phyloP scores from a whole-genome alignment of 495 filamentous ascomycete species.

The Neurospora sp. region DNA sequence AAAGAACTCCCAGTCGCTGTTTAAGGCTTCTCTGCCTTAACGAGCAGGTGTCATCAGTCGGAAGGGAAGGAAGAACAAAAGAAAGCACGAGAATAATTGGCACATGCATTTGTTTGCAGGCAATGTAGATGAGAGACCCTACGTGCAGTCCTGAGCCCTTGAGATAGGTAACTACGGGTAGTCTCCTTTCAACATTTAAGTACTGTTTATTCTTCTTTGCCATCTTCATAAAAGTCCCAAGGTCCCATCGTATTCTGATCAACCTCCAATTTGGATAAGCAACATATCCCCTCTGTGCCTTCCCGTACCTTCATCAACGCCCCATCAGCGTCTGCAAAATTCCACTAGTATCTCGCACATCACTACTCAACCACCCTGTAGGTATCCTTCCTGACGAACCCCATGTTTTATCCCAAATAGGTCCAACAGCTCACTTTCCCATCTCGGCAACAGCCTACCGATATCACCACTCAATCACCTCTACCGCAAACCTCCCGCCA shows the following conservation, averaged over 20 bases:
- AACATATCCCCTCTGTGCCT: neutral
- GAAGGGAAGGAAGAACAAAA: neutral
- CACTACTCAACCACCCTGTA: neutral
- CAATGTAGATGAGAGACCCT: neutral
- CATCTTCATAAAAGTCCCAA: neutral
- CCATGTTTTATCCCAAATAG: neutral
- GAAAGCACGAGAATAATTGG: neutral
- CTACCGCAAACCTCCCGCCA: neutral
- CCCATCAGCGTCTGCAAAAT: neutral
- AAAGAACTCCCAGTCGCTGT: neutral
- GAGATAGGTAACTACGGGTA: neutral
- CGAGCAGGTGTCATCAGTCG: neutral
- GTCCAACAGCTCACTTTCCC: neutral
- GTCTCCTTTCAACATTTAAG: neutral
- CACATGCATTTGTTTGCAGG: neutral
- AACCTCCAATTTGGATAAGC: neutral
- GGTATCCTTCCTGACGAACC: neutral
- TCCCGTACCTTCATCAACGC: neutral
- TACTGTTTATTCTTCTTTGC: neutral
- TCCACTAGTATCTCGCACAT: neutral
- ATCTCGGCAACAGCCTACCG: neutral
- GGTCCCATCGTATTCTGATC: neutral
- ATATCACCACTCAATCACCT: neutral
- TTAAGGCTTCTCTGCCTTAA: neutral
- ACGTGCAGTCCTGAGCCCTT: neutral